Evolutionary conservation across 2,329 filamentous ascomycete genomes (phyloP).

Genomic region (Aspergillus ruber): DNA sequence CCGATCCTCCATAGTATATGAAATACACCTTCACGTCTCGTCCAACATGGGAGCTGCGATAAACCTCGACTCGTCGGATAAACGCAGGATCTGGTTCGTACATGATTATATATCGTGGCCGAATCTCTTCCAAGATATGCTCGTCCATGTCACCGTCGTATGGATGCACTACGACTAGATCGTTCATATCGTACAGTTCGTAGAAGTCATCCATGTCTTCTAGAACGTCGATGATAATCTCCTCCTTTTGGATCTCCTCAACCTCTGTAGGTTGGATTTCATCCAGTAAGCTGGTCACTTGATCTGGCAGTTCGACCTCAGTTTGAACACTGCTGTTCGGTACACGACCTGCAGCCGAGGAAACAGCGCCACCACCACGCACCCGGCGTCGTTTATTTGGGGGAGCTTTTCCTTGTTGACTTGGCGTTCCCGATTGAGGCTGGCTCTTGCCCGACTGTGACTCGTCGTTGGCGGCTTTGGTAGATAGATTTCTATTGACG

Average conservation of each 20-base stretch:
- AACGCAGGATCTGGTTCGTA: slow-evolving; percentile 95
- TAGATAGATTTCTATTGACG: slow-evolving; percentile 55
- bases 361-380: slow-evolving; percentile 65
- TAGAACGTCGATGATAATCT: slow-evolving; percentile 68
- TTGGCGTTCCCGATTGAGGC: slow-evolving; percentile 13
- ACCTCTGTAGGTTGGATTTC: slow-evolving; percentile 75
- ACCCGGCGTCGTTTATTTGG: slow-evolving; percentile 80
- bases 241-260: slow-evolving; percentile 63
- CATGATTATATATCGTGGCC: slow-evolving; percentile 94
- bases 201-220: slow-evolving; percentile 91
- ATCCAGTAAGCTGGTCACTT: slow-evolving; percentile 75
- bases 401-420: slow-evolving; percentile 58
- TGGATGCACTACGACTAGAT: slow-evolving; percentile 81
- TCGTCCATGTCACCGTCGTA: slow-evolving; percentile 96
- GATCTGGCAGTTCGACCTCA: slow-evolving; percentile 68
- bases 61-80: slow-evolving; percentile 89
- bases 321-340: slow-evolving; percentile 69
- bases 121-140: slow-evolving; percentile 88
- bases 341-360: slow-evolving; percentile 54
- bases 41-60: slow-evolving; percentile 87
- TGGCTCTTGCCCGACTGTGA: slow-evolving; percentile 15
- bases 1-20: slow-evolving; percentile 89
- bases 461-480: slow-evolving; percentile 20
- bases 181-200: slow-evolving; percentile 83
- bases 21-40: slow-evolving; percentile 90